Evolutionary conservation across 108 stramenopile genomes (phyloP).

Genomic region (Pseudonitzschia pungens): DNA sequence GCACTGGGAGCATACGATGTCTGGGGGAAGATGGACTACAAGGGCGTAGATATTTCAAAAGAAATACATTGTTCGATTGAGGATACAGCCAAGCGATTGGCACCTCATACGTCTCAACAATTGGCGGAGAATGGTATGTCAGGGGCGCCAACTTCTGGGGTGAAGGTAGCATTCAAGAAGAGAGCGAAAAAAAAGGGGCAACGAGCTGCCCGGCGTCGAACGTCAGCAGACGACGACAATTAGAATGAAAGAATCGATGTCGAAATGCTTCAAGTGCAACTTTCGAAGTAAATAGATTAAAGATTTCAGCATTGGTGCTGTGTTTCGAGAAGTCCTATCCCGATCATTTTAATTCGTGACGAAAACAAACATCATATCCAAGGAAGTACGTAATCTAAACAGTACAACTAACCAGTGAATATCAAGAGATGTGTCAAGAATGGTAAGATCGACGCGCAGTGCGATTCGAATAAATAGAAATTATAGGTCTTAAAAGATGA

Average conservation of each 20-base stretch:
- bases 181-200: constrained; percentile 11
- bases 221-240: constrained; percentile 31
- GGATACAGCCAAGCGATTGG: constrained; percentile 50
- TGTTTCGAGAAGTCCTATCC: no score
- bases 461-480: no score
- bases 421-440: no score
- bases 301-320: no score
- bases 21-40: constrained; percentile 67
- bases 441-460: no score
- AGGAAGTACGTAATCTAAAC: no score
- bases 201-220: constrained; percentile 19
- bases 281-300: no score
- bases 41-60: constrained; percentile 73
- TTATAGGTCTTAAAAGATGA: no score
- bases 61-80: constrained; percentile 41
- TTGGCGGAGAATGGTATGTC: background rate
- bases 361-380: no score
- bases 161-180: constrained; percentile 10
- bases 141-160: constrained; percentile 29
- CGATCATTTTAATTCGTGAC: no score
- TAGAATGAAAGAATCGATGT: background rate
- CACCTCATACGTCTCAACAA: constrained; percentile 38
- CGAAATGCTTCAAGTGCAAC: background rate
- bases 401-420: no score
- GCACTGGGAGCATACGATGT: constrained; percentile 86